Conservation (phyloP, 2,329 filamentous ascomycete genomes). For the Pestalotiopsis sp. region DNA sequence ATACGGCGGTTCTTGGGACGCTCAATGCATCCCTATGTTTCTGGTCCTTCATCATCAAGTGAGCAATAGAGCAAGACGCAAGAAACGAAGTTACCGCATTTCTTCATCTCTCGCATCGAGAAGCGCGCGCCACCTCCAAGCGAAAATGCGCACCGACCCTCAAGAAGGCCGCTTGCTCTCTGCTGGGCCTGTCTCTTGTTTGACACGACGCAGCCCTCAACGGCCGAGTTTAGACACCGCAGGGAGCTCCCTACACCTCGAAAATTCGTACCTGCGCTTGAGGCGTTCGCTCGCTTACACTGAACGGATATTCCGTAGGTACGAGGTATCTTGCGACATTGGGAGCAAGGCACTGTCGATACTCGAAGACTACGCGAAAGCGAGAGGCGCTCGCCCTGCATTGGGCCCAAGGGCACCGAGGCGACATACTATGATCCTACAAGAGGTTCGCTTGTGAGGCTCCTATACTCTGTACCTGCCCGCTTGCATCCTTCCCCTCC, state of each 20-base stretch:
- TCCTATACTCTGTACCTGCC: no score
- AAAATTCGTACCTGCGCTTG: background rate
- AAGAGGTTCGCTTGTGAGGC: background rate
- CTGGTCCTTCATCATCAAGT: background rate
- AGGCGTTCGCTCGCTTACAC: background rate
- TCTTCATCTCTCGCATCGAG: background rate
- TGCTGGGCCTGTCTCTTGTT: background rate
- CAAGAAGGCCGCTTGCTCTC: background rate
- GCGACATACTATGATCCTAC: background rate
- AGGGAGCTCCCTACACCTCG: background rate
- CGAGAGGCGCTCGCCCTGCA: background rate
- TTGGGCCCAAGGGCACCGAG: background rate
- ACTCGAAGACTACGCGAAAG: background rate
- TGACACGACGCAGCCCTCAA: slow-evolving; percentile 3
- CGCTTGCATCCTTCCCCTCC: no score
- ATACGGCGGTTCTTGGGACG: background rate
- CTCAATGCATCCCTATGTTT: background rate
- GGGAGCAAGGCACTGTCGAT: background rate
- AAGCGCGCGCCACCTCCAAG: background rate
- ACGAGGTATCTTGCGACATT: background rate
- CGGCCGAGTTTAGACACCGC: background rate
- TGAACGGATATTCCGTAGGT: background rate
- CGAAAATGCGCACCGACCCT: background rate
- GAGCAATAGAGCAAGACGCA: background rate
- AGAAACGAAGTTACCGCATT: background rate